Conservation (phyloP, 768 basidiomycete species). For the Rickenella mellea region DNA sequence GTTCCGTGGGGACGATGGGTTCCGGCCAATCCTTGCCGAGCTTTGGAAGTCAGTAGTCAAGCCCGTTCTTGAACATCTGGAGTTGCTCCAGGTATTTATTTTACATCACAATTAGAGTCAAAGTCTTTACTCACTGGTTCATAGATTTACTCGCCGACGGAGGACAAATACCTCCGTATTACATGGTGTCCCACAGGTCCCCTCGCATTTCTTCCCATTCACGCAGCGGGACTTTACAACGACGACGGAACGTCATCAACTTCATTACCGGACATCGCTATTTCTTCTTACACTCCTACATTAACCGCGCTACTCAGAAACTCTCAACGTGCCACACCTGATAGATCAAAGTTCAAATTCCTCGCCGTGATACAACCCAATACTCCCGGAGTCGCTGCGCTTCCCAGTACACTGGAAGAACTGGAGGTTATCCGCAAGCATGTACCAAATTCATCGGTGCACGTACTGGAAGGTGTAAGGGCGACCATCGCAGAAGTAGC, state of each 20-base stretch:
- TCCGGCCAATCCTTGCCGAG: no score
- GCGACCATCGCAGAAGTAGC: not conserved
- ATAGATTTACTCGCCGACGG: no score
- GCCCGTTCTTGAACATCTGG: no score
- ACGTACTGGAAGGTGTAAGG: not conserved
- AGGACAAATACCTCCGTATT: constrained; percentile 5
- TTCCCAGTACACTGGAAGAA: constrained; percentile 10
- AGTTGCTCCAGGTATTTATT: no score
- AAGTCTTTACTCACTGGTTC: no score
- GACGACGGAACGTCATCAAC: constrained; percentile 1
- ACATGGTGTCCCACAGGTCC: constrained; percentile 26
- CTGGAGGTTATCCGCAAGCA: not conserved
- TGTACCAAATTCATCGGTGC: not conserved
- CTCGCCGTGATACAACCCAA: constrained; percentile 11
- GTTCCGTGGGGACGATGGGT: no score
- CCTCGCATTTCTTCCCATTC: constrained; percentile 20
- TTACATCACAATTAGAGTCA: no score
- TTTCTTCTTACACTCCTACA: constrained; percentile 5
- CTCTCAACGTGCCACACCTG: no score
- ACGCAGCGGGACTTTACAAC: constrained; percentile 20
- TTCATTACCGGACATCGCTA: constrained; percentile 5
- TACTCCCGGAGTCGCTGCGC: constrained; percentile 7
- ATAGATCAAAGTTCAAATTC: not conserved
- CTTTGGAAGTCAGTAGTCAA: no score
- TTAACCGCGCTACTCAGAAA: not conserved